Evolutionary conservation across 257 asterid species (phyloP).

Genomic region (Striga asiatica): DNA sequence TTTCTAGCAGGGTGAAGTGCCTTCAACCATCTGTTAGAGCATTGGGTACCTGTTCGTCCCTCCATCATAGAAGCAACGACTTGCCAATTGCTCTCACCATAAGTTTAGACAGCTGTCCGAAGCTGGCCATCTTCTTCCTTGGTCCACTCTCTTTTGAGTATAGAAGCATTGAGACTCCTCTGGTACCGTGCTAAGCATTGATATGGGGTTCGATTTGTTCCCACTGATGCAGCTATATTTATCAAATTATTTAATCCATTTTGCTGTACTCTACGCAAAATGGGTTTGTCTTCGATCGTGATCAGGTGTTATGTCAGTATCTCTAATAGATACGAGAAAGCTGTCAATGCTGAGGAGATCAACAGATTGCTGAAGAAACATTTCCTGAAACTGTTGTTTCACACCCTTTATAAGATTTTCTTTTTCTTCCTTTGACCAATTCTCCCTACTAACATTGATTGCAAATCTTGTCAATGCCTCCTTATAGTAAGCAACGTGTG

Average conservation of each 20-base stretch:
- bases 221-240: slow-evolving; percentile 64
- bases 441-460: slow-evolving; percentile 33
- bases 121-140: slow-evolving; percentile 77
- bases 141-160: slow-evolving; percentile 88
- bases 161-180: slow-evolving; percentile 90
- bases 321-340: slow-evolving; percentile 47
- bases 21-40: slow-evolving; percentile 97
- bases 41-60: slow-evolving; percentile 88
- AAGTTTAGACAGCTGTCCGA: slow-evolving; percentile 65
- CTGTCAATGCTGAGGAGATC: slow-evolving; percentile 52
- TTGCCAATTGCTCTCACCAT: slow-evolving; percentile 94
- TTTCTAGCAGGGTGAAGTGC: slow-evolving; percentile 66
- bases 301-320: slow-evolving; percentile 60
- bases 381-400: slow-evolving; percentile 80
- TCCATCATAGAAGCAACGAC: slow-evolving; percentile 59
- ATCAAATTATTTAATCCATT: slow-evolving; percentile 72
- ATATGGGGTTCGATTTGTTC: slow-evolving; percentile 78
- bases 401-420: slow-evolving; percentile 70
- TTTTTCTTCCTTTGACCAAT: slow-evolving; percentile 72
- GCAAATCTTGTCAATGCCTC: slow-evolving; percentile 50
- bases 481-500: slow-evolving; percentile 45
- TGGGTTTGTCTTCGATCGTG: slow-evolving; percentile 65
- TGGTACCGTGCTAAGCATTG: slow-evolving; percentile 94
- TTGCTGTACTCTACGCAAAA: slow-evolving; percentile 56
- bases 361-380: slow-evolving; percentile 58